Evolutionary conservation across 495 filamentous ascomycete genomes (phyloP).

Genomic region (Chaetomium fimeti): DNA sequence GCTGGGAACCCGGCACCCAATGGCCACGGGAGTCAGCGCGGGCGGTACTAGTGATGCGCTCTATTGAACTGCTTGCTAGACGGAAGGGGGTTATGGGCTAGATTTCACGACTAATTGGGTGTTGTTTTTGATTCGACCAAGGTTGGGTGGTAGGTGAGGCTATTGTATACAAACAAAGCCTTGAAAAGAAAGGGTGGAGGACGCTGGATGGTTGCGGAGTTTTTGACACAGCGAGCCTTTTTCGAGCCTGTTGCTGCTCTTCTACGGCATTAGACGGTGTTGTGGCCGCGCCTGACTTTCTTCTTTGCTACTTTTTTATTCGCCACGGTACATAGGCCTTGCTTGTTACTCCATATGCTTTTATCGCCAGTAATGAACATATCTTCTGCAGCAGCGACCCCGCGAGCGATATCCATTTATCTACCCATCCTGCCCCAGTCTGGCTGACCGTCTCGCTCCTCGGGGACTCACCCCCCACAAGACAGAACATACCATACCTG

Average conservation of each 20-base stretch:
- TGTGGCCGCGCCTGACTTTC: constrained; percentile 11
- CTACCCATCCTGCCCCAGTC: too few species aligned
- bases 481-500: too few species aligned
- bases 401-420: too few species aligned
- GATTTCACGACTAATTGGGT: constrained; percentile 5
- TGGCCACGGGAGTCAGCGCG: constrained; percentile 17
- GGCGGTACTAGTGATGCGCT: constrained; percentile 19
- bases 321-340: constrained; percentile 7
- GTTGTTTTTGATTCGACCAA: neutral
- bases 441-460: too few species aligned
- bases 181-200: neutral
- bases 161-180: neutral
- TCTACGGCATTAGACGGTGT: constrained; percentile 19
- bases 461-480: too few species aligned
- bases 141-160: neutral
- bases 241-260: neutral
- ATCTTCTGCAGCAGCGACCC: neutral
- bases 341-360: neutral
- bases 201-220: neutral
- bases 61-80: neutral
- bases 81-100: neutral
- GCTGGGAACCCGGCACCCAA: constrained; percentile 19
- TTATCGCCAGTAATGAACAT: constrained; percentile 14
- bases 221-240: constrained; percentile 11
- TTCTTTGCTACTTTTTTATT: neutral